Evolutionary conservation across 78 protist genomes (phyloP), one percentile per base, ranked within the genome.

Genomic region (Chrysochromulina parva): DNA sequence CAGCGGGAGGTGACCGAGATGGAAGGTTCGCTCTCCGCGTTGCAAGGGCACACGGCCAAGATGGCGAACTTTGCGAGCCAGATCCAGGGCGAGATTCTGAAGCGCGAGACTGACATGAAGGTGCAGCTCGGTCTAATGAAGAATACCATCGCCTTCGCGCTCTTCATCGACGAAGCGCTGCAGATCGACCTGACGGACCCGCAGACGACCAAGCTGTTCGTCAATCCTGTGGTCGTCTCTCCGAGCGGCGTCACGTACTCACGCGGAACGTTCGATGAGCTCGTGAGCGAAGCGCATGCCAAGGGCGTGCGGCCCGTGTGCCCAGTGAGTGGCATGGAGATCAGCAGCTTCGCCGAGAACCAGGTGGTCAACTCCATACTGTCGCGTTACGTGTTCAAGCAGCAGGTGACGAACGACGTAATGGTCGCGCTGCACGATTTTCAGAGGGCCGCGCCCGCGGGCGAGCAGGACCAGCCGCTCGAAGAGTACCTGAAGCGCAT

Each of bases 91-190:
- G 52, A 71, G 16, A 71, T 71, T 52, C 2, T 4, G 55, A 71
- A 71, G 80, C 80, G 80, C 5, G 80, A 71, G 52, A 52, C 52
- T 38, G 80, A 71, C 80, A 71, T 71, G 80, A 5, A 16, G n/a
- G 28, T 52, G 16, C 80, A 71, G 80, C 80, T 71, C n/a, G 55
- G 13, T 38, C 80, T 71, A 5, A 71, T 71, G 80, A 71, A 71
- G 80, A 71, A 71, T 14, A 71, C 80, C 52, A 71, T 71, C 55
- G 80, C 80, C n/a, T 71, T 71, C 52, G 47, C 80, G 80, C 80
- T 71, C n/a, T 71, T n/a, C 80, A 71, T 71, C 52, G 80, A 71
- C 80, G 80, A 71, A 52, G 9, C 80, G 80, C 80, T 71, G 52
- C n/a, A 5, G 55, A 38, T 71, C 38, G 80, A 71, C 52, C 55